Base-by-base conservation (phyloP, 2,329 filamentous ascomycete genomes). In the Tolypocladium inflatum region DNA sequence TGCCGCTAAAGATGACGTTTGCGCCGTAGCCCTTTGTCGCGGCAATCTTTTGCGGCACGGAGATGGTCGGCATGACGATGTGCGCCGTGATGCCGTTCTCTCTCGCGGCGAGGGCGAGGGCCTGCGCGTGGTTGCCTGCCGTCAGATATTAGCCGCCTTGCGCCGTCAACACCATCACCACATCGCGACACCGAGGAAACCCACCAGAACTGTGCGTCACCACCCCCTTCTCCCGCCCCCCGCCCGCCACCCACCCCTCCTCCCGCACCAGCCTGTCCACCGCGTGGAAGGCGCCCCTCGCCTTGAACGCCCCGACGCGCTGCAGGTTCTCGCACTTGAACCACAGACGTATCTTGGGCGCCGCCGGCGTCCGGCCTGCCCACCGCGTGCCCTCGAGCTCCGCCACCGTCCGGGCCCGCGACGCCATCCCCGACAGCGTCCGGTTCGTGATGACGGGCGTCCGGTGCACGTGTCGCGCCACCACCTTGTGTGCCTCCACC, bases 251-350 rank as follows among this genome's bases (percentile, higher is more conserved):
- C 73, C 83, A 83, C 1, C 82, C 85, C 5, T 80, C 75, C 65
- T 86, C 81, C 62, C 70, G 72, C 68, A 87, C 84, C 67, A 96
- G 73, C 58, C 88, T 75, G 66, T 85, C 80, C 42, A 96, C 70
- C 0, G 92, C 91, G 72, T 97, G 90, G 65, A 96, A 97, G 0
- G 92, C 93, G 6, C 93, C 94, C 8, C 93, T 80, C 19, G 86
- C 88, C 76, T 97, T 97, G 78, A 97, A 97, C 1, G 93, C 93
- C 55, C 93, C 94, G 57, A 95, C 85, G 57, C 86, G 85, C 77
- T 97, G 94, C 59, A 90, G 78, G 72, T 97, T 97, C 78, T 97
- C 93, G 73, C 91, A 95, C 77, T 97, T 97, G 82, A 97, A 96
- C 78, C 90, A 94, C 56, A 97, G 79, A 15, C 84, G 79, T 43